Evolutionary conservation across 371 early-diverging fungal genomes (phyloP), one percentile per base, ranked within the genome.

Genomic region (Rhizopus microsporus): DNA sequence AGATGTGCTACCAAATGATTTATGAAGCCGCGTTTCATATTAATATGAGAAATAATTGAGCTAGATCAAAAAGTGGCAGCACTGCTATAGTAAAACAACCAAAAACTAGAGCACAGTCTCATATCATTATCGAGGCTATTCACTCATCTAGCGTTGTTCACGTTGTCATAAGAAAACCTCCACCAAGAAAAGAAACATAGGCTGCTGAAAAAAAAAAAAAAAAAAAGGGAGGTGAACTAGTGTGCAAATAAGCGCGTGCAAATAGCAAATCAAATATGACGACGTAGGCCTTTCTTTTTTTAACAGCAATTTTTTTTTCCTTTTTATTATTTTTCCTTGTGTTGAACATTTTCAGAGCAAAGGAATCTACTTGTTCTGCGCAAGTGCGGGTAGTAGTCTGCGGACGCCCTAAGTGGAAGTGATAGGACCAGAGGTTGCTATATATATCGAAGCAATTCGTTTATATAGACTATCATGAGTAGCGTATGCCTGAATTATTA

Each of bases 321-420:
- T 35, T 35, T 35, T 35, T 35, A 7, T 7, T 35, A 7, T 5
- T 35, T 35, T 35, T 35, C n/a, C n/a, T n/a, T 40, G 42, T 40
- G n/a, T 40, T 40, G 13, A 40, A 40, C 42, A 40, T 40, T 13
- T 40, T 40, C 8, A 40, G 42, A 40, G 42, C 42, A 40, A 40
- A 40, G 42, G 42, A 40, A 40, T 40, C 42, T 40, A 13, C 42
- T 40, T 40, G 42, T 40, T 40, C 42, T 40, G 42, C 42, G 42
- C 42, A 40, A 40, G 42, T 40, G 42, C 42, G n/a, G 42, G 42
- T 40, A 40, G 42, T 40, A 40, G 42, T 40, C 42, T 40, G 42
- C 42, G 42, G 42, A 40, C 42, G 42, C 42, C 42, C 42, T 40
- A 40, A 40, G 42, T 40, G 42, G 42, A 40, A 40, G 42, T 40